A percentile compares a stretch with the other conserved stretches of the same genome.
Evolutionary conservation across 2,329 filamentous ascomycete genomes (phyloP).

Genomic region (Aspergillus jensenii): DNA sequence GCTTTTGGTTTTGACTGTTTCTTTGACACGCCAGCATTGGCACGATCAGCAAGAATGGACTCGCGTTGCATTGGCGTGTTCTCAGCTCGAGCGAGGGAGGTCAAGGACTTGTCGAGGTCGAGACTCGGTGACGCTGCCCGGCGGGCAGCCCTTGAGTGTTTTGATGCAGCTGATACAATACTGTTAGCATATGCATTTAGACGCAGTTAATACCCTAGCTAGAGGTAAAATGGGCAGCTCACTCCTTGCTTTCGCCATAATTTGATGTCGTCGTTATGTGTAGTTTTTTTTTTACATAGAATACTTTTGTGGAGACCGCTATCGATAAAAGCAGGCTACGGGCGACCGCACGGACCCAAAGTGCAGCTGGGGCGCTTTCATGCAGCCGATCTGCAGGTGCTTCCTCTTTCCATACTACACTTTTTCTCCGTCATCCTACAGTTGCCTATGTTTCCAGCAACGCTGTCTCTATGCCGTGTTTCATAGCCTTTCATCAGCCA

Average conservation of each 20-base stretch:
- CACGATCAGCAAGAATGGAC: conserved; percentile 51
- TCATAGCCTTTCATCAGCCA: conserved; percentile 26
- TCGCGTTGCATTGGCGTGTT: conserved; percentile 40
- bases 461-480: conserved; percentile 22
- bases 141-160: conserved; percentile 60
- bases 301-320: conserved; percentile 31
- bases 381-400: conserved; percentile 9
- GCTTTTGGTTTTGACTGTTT: conserved; percentile 50
- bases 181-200: conserved; percentile 10
- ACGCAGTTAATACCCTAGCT: not conserved
- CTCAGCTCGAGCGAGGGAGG: conserved; percentile 41
- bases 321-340: conserved; percentile 40
- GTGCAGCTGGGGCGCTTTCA: conserved; percentile 23
- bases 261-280: conserved; percentile 12
- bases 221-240: conserved; percentile 13
- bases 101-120: conserved; percentile 52
- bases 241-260: conserved; percentile 42
- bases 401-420: conserved; percentile 14
- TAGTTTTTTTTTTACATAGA: conserved; percentile 5
- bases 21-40: conserved; percentile 53
- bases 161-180: conserved; percentile 45
- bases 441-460: conserved; percentile 7
- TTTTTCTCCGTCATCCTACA: conserved; percentile 14
- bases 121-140: conserved; percentile 57
- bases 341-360: conserved; percentile 24